Evolutionary conservation across 2,329 filamentous ascomycete genomes (phyloP).

Genomic region (Hypocreales sp.): DNA sequence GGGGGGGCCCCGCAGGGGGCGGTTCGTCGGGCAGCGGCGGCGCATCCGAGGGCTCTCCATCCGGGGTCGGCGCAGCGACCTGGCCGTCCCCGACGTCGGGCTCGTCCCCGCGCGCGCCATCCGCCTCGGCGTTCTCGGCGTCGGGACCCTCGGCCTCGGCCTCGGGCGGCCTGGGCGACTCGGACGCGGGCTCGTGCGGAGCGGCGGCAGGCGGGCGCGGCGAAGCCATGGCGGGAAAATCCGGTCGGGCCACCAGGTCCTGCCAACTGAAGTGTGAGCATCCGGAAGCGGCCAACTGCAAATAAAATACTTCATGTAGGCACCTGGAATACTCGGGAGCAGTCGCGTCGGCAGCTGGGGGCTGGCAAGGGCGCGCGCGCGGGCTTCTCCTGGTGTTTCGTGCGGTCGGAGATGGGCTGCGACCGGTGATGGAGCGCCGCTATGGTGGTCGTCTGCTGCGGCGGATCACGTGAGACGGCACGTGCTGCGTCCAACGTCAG

Average conservation of each 20-base stretch:
- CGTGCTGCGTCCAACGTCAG: too few relatives aligned
- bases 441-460: too few relatives aligned
- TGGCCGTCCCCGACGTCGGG: conserved; percentile 2
- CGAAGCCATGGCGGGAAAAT: too few relatives aligned
- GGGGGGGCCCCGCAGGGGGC: conserved; percentile 16
- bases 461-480: too few relatives aligned
- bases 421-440: too few relatives aligned
- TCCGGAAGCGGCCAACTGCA: conserved; percentile 14
- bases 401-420: too few relatives aligned
- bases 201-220: conserved; percentile 4
- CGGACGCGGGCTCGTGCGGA: too few relatives aligned
- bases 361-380: neutral
- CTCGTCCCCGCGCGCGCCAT: conserved; percentile 1
- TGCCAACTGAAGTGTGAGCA: too few relatives aligned
- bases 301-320: conserved; percentile 18
- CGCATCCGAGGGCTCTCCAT: conserved; percentile 5
- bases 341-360: conserved; percentile 6
- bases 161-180: conserved; percentile 5
- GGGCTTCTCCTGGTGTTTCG: too few relatives aligned
- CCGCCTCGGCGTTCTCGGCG: conserved; percentile 4
- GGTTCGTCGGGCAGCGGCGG: conserved; percentile 22
- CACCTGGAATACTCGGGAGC: conserved; percentile 17
- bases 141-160: conserved; percentile 3
- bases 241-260: too few relatives aligned
- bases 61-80: conserved; percentile 2